Evolutionary conservation across 768 basidiomycete species (phyloP).

Genomic region (Tulasnella sp.): DNA sequence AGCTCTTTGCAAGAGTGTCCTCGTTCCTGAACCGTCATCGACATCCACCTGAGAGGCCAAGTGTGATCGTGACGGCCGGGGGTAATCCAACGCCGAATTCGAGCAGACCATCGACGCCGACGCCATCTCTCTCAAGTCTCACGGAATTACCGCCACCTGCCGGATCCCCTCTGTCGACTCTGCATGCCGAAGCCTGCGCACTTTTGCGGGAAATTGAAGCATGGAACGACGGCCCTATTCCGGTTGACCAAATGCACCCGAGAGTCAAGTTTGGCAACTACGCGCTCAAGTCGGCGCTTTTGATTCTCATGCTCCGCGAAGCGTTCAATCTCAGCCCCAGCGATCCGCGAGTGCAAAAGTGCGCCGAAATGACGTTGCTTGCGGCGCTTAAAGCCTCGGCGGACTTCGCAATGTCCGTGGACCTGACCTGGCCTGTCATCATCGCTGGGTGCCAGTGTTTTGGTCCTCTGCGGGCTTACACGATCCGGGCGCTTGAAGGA

Average conservation of each 20-base stretch:
- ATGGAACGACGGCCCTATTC: constrained; percentile 14
- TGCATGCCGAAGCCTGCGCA: constrained; percentile 16
- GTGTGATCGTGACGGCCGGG: background rate
- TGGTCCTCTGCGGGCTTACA: constrained; percentile 20
- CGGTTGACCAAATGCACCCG: constrained; percentile 19
- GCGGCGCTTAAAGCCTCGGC: constrained; percentile 25
- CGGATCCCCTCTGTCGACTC: constrained; percentile 1
- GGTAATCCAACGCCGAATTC: constrained; percentile 4
- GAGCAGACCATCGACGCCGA: constrained; percentile 14
- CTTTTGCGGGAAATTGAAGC: constrained; percentile 23
- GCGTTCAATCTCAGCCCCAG: constrained; percentile 23
- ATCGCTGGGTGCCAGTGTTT: constrained; percentile 21
- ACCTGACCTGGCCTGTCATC: constrained; percentile 27
- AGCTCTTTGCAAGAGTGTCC: constrained; percentile 11
- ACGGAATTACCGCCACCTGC: constrained; percentile 9
- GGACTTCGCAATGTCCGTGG: constrained; percentile 22
- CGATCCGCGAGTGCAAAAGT: constrained; percentile 24
- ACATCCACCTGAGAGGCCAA: background rate
- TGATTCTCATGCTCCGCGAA: constrained; percentile 26
- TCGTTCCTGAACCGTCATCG: constrained; percentile 4
- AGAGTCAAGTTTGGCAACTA: constrained; percentile 27
- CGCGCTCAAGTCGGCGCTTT: constrained; percentile 26
- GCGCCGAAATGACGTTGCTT: constrained; percentile 22
- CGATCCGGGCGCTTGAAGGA: constrained; percentile 20
- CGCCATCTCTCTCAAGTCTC: constrained; percentile 16